Conservation (phyloP, 345 rosid genomes). For the Populus tremula region DNA sequence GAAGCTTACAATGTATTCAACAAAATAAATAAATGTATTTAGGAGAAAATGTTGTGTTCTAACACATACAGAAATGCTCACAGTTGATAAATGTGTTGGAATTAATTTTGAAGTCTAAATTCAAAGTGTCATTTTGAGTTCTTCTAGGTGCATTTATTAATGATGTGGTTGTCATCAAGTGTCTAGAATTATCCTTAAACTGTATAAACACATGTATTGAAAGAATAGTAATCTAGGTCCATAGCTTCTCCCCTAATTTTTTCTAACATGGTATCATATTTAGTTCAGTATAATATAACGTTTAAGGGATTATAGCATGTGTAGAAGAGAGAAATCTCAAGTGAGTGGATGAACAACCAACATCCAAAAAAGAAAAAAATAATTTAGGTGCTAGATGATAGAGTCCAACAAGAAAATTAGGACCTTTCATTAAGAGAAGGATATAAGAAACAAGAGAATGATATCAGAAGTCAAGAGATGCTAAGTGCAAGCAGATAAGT, state of each 20-base stretch:
- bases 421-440: not conserved
- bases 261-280: not conserved
- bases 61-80: not conserved
- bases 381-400: not conserved
- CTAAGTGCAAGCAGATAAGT: not conserved
- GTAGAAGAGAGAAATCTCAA: too few relatives aligned
- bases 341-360: too few relatives aligned
- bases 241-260: too few relatives aligned
- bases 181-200: not conserved
- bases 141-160: not conserved
- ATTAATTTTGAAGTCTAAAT: too few relatives aligned
- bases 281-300: too few relatives aligned
- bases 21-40: not conserved
- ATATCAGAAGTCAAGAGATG: not conserved
- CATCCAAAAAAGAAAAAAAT: too few relatives aligned
- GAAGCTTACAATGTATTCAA: not conserved
- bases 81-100: not conserved
- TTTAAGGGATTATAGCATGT: not conserved
- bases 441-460: not conserved
- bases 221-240: not conserved
- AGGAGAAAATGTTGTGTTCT: not conserved
- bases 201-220: too few relatives aligned
- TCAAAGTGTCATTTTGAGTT: not conserved
- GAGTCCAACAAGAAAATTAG: not conserved
- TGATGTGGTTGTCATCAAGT: not conserved